Percentiles rank a stretch among this genome's conserved stretches.
Conservation (phyloP, 306 rosid species). For the Vigna hirtella region DNA sequence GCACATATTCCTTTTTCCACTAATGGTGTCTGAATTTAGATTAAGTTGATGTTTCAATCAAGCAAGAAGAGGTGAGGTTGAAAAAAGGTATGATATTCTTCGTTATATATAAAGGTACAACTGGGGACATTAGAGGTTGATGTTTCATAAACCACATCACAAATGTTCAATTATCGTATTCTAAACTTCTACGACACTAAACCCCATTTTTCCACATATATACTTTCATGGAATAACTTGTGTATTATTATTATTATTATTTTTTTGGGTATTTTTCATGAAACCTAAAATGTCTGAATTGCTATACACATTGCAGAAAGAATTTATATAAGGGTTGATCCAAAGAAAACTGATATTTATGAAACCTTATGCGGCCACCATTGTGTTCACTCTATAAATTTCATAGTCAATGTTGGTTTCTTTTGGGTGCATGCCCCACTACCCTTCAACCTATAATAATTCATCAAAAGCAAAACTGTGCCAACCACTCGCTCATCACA, state of each 20-base stretch:
- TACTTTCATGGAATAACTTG: too few relatives aligned
- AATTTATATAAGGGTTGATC: too few relatives aligned
- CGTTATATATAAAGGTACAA: background rate
- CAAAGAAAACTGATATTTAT: background rate
- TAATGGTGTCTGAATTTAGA: background rate
- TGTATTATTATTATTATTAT: too few relatives aligned
- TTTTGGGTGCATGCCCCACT: background rate
- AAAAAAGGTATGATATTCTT: conserved; percentile 1
- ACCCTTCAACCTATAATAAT: background rate
- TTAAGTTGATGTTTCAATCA: background rate
- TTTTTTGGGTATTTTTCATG: too few relatives aligned
- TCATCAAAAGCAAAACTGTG: background rate
- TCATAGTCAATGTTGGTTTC: background rate
- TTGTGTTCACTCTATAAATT: background rate
- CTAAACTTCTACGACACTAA: too few relatives aligned
- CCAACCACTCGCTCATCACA: background rate
- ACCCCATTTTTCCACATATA: too few relatives aligned
- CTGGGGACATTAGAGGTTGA: background rate
- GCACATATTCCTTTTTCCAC: background rate
- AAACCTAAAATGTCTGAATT: too few relatives aligned
- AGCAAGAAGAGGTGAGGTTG: background rate
- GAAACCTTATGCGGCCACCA: background rate
- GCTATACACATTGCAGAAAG: too few relatives aligned
- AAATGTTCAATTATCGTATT: too few relatives aligned
- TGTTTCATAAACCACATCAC: background rate